Evolutionary conservation across 805 yeast genomes (phyloP).

Genomic region (Suhomyces sp.): DNA sequence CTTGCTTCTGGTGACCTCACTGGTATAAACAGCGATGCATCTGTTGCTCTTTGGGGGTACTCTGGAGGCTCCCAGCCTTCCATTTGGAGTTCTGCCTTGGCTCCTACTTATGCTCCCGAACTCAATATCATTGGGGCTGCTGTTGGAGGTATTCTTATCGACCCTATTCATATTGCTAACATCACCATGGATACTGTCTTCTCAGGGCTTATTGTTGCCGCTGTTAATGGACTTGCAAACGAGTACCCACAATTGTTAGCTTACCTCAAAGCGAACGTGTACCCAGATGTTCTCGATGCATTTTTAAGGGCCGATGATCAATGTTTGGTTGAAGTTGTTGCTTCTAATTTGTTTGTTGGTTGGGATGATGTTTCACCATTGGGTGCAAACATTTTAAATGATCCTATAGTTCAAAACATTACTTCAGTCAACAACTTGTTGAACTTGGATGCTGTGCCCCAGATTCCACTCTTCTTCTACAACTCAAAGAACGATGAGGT

Average conservation of each 20-base stretch:
- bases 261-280: constrained; percentile 1
- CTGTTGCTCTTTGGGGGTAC: constrained; percentile 32
- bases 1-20: constrained; percentile 17
- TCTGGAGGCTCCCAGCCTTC: constrained; percentile 41
- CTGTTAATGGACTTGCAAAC: constrained; percentile 28
- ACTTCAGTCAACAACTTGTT: neutral
- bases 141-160: constrained; percentile 36
- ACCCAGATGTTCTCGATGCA: constrained; percentile 1
- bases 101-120: constrained; percentile 38
- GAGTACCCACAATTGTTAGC: constrained; percentile 29
- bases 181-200: constrained; percentile 24
- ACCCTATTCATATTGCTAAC: constrained; percentile 27
- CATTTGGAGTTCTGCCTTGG: constrained; percentile 40
- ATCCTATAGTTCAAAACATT: constrained; percentile 3
- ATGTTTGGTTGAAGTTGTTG: constrained; percentile 6
- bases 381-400: constrained; percentile 2
- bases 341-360: neutral
- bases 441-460: constrained; percentile 5
- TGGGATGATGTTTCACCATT: neutral
- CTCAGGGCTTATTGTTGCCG: constrained; percentile 31
- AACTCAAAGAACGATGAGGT: constrained; percentile 12
- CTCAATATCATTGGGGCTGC: constrained; percentile 30
- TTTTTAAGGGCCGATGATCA: neutral
- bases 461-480: constrained; percentile 12
- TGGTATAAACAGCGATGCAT: constrained; percentile 20